Evolutionary conservation across 208 protist species (phyloP), one percentile per base, ranked within the genome.

Genomic region (Leishmania arabica): DNA sequence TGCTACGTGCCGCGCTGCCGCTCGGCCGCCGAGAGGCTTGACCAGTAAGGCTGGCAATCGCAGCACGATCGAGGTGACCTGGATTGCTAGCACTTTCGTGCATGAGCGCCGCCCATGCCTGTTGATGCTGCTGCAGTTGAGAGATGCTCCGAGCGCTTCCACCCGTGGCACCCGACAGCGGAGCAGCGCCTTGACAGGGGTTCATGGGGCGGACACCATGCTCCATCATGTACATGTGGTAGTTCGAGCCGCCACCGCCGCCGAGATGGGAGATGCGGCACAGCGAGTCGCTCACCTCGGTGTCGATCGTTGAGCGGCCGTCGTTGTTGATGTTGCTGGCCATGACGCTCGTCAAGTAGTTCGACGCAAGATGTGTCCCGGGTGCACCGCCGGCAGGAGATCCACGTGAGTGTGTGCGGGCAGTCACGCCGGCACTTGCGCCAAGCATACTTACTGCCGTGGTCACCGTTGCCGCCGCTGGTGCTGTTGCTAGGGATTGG

Each of bases 271-370:
- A 80, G 37, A 90, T 75, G 17, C 90, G 88, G 31, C 83, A 78
- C 58, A 97, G 87, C 3, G 91, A 94, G 78, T 95, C 88, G 60
- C 86, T 89, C 70, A 97, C 91, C 45, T 97, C 91, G 45, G 92
- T 95, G 84, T 97, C 93, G 70, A 97, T 97, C 4, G 91, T 97
- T 73, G 82, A 89, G 40, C 93, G 90, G 3, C 91, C 93, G 69
- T 91, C 90, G 56, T 53, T 84, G 68, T 65, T 83, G 68, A 24
- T 75, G 81, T 72, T 73, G 45, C 42, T 34, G 19, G 51, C 15
- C 2, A 45, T 54, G 45, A 58, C 73, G 68, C 75, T 66, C 53
- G 76, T 60, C 47, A 81, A 19, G 27, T 82, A 70, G 49, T 64
- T 78, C n/a, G 79, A 75, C 51, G 72, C 68, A 17, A 76, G 49